phyloP scores from a whole-genome alignment of 345 rosid genomes.

The Salix viminalis region DNA sequence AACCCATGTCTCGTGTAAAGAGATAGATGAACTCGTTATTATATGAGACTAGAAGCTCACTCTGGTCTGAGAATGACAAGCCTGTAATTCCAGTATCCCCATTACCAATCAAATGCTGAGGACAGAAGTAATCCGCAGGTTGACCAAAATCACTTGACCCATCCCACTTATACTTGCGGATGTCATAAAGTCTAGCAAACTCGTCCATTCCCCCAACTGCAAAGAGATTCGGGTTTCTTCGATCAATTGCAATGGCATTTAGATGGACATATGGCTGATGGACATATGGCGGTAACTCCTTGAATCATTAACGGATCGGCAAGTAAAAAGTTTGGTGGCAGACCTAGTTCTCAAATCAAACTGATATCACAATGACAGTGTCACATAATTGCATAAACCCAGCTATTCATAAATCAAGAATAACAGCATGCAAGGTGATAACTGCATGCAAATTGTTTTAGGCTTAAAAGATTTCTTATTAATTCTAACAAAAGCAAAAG shows the following conservation, averaged over 20 bases:
- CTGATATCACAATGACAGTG: slow-evolving; percentile 43
- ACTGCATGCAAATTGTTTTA: not conserved
- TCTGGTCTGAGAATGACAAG: slow-evolving; percentile 80
- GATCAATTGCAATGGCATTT: slow-evolving; percentile 75
- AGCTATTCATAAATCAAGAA: not conserved
- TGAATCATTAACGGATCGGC: slow-evolving; percentile 37
- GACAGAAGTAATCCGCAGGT: slow-evolving; percentile 65
- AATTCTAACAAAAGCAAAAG: not conserved
- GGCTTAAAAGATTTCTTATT: not conserved
- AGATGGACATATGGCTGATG: slow-evolving; percentile 39
- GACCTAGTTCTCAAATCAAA: slow-evolving; percentile 70
- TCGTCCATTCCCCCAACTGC: slow-evolving; percentile 79
- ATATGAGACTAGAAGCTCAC: slow-evolving; percentile 87
- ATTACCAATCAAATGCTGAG: slow-evolving; percentile 63
- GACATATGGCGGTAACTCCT: slow-evolving; percentile 31
- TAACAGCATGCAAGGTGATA: not conserved
- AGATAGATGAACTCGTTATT: slow-evolving; percentile 72
- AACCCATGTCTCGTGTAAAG: slow-evolving; percentile 67
- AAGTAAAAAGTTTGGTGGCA: slow-evolving; percentile 68
- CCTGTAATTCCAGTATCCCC: slow-evolving; percentile 69
- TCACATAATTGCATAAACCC: slow-evolving; percentile 7
- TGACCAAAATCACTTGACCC: slow-evolving; percentile 49
- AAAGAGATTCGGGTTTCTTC: slow-evolving; percentile 69
- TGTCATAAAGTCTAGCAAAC: slow-evolving; percentile 78
- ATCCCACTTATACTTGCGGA: slow-evolving; percentile 62